A percentile compares a stretch with the other conserved stretches of the same genome.
These are phyloP conservation scores for Hypoxylon lienhwacheense DNA, from an alignment of 495 filamentous ascomycete genomes.

Conservation along the genomic window DNA sequence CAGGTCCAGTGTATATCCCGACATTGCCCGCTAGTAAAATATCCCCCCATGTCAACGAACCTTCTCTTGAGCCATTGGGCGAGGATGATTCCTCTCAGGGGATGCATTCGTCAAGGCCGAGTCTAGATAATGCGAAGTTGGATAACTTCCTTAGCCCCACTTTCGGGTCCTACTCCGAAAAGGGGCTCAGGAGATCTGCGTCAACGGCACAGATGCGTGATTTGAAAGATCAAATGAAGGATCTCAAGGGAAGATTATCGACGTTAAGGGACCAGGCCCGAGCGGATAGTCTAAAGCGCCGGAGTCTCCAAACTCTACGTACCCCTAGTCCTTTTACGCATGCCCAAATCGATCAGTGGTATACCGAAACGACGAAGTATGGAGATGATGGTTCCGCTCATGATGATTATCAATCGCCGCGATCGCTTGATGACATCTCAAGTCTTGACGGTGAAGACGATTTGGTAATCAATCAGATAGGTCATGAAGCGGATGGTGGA, in stretches of 20 bases:
- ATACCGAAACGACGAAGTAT: conserved; percentile 52
- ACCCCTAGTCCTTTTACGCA: conserved; percentile 84
- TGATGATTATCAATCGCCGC: conserved; percentile 27
- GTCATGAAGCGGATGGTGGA: conserved; percentile 12
- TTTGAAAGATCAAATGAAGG: conserved; percentile 89
- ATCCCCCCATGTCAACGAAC: conserved; percentile 22
- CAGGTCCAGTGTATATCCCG: conserved; percentile 14
- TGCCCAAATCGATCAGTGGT: conserved; percentile 69
- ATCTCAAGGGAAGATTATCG: conserved; percentile 88
- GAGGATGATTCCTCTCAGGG: conserved; percentile 43
- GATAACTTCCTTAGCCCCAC: conserved; percentile 46
- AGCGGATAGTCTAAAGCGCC: conserved; percentile 78
- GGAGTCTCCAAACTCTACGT: conserved; percentile 80
- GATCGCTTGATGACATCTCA: conserved; percentile 44
- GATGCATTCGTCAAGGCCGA: conserved; percentile 29
- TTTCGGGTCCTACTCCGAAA: conserved; percentile 42
- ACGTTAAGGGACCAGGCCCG: conserved; percentile 78
- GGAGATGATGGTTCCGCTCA: conserved; percentile 26
- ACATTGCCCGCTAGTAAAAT: conserved; percentile 26
- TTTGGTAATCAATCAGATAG: conserved; percentile 9
- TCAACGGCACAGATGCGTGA: conserved; percentile 75
- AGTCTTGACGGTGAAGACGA: conserved; percentile 32
- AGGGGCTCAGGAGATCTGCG: conserved; percentile 52
- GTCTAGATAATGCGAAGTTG: conserved; percentile 35
- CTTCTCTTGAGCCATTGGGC: conserved; percentile 41